Base-by-base conservation (phyloP, 176 grass and related monocot species). In the Canna indica region DNA sequence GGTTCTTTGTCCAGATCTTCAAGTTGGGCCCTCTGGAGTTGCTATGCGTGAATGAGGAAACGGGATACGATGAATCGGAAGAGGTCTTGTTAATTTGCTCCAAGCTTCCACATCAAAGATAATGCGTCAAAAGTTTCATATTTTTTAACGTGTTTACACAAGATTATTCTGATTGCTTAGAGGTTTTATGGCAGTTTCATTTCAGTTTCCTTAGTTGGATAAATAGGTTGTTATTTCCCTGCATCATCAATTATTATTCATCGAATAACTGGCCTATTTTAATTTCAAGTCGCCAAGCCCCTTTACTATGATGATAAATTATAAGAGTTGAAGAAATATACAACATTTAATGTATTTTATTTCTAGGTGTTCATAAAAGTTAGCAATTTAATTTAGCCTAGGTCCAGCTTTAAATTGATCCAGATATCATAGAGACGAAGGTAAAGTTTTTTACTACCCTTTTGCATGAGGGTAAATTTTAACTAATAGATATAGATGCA, bases 21-120 rank as follows among this genome's bases (percentile, higher is more conserved):
- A 74, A 72, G 72, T 69, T 94, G 68, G 84, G 87, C 8, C 76
- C 56, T 57, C 65, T 31, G 50, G 84, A 86, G 36, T 90, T 91
- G 95, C 78, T 99, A 27, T 93, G 87, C 59, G 78, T 94, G 24
- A 88, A 60, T 48, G 73, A 71, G 45, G 86, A 90, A 63, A 79
- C 85, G 28, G 85, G 77, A 69, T 72, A 59, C 44, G 59, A 62
- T 24, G 79, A 81, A 64, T 68, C 61, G 11, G 82, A 93, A 14
- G 84, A 90, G 95, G 95, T 99, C 78, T 38, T 34, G 52, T 41
- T 78, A 47, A 77, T 57, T 67, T 61, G 54, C 46, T 42, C 28
- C 14, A 30, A 14, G 24, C 54, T 68, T 22, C 10, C 30, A 78
- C 75, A 42, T 70, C 27, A 18, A n/a, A 73, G 57, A 44, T 7